Conservation (phyloP, 176 grass and related monocot species). For the Lolium multiflorum region DNA sequence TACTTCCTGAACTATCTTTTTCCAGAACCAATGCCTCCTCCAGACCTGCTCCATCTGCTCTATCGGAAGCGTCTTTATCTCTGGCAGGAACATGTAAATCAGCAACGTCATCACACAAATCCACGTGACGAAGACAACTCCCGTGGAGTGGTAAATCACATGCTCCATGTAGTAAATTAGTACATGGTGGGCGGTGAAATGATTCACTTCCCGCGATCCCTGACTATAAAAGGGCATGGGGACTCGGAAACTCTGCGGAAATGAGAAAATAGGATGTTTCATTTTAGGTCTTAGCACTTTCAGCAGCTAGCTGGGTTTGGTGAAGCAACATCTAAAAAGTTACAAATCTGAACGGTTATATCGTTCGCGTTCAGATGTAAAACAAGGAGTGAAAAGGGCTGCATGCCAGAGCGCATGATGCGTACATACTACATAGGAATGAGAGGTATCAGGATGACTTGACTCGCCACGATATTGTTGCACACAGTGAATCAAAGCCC, state of each 20-base stretch:
- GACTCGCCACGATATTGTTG: too few relatives aligned
- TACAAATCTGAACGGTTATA: too few relatives aligned
- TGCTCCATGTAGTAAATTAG: not conserved
- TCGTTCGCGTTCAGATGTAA: too few relatives aligned
- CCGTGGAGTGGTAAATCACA: not conserved
- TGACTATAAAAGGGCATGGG: not conserved
- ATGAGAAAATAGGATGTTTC: too few relatives aligned
- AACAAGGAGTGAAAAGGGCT: too few relatives aligned
- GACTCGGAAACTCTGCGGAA: not conserved
- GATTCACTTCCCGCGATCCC: not conserved
- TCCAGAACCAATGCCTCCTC: constrained; percentile 77
- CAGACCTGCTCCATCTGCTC: constrained; percentile 71
- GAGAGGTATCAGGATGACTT: too few relatives aligned
- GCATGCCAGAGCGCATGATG: too few relatives aligned
- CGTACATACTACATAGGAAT: too few relatives aligned
- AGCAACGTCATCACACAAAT: constrained; percentile 66
- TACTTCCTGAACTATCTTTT: constrained; percentile 52
- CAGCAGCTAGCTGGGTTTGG: too few relatives aligned
- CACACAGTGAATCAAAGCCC: too few relatives aligned
- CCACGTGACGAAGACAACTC: constrained; percentile 50
- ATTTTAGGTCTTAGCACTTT: too few relatives aligned
- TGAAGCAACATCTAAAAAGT: too few relatives aligned
- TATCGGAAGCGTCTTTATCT: constrained; percentile 67
- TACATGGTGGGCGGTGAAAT: not conserved
- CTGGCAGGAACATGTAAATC: constrained; percentile 66